Conservation (phyloP, 345 rosid species). For the Salix koriyanagi region DNA sequence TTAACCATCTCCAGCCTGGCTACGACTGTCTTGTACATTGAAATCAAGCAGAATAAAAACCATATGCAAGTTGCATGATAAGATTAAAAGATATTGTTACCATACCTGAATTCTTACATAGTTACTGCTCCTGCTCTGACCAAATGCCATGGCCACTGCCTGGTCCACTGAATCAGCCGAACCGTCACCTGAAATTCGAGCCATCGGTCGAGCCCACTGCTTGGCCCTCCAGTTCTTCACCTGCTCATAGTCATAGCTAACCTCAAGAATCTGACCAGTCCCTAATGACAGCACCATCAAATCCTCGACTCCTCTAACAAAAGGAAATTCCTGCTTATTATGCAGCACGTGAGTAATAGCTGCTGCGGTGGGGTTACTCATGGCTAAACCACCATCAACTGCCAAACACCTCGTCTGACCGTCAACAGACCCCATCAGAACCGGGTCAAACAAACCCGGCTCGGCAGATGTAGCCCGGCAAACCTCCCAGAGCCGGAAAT, state of each 20-base stretch:
- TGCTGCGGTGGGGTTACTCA: conserved; percentile 88
- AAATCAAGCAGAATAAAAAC: conserved; percentile 1
- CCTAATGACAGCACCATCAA: conserved; percentile 78
- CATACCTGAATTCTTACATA: conserved; percentile 89
- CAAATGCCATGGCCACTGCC: conserved; percentile 92
- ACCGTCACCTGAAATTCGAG: conserved; percentile 74
- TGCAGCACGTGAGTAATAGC: conserved; percentile 96
- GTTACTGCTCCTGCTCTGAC: conserved; percentile 64
- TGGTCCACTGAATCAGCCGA: conserved; percentile 91
- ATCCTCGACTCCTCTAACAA: conserved; percentile 94
- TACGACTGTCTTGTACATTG: conserved; percentile 23
- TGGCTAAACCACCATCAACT: conserved; percentile 78
- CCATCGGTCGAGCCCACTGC: conserved; percentile 88
- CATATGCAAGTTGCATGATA: background rate
- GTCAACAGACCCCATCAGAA: conserved; percentile 62
- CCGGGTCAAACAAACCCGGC: conserved; percentile 70
- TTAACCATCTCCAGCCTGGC: conserved; percentile 41
- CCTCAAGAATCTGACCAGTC: conserved; percentile 73
- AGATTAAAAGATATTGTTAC: background rate
- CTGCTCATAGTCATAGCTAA: conserved; percentile 62
- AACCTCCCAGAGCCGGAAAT: conserved; percentile 84
- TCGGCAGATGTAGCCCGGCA: conserved; percentile 94
- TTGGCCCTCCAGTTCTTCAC: conserved; percentile 72
- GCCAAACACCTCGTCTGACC: conserved; percentile 78
- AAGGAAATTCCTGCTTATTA: conserved; percentile 95